Base-by-base conservation (phyloP, 768 basidiomycete genomes). In the Lentinula detonsa region DNA sequence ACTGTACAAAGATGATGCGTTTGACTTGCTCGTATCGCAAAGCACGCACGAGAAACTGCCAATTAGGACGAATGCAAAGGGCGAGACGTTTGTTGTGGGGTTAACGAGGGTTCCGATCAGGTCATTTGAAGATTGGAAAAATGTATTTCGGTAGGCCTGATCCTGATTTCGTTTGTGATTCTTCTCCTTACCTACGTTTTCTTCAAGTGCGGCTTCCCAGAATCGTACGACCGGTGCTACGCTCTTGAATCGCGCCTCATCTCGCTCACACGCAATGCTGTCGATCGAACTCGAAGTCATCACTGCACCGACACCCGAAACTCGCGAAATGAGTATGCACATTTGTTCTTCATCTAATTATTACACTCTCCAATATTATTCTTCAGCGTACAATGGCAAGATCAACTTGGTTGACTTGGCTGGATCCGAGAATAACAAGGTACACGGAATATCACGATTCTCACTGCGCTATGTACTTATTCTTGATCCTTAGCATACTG, bases 1-100 rank as follows among this genome's bases (percentile, higher is more conserved):
- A 70, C 92, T 95, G 57, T 92, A 94, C 74, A 91, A 91, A 68
- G 93, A 95, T 68, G 93, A 95, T 63, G 88, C 90, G 3, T 95
- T 91, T 67, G 93, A 95, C 69, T 80, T 96, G 28, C 80, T 95
- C 3, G 90, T 90, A 1, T 81, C 56, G 78, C 88, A 56, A 88
- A 88, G 61, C 84, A 79, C 59, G 88, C 88, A 66, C 21, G 84
- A 77, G 0, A 82, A 83, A 68, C 75, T 83, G 3, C 81, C 80
- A 16, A 81, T 84, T 13, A 77, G 82, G 39, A 81, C 81, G 63
- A 81, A 83, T 67, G 80, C 80, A 54, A 72, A 68, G 16, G 82
- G 81, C 45, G 75, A 78, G 72, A 81, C 83, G 13, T 83, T 83
- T 62, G 82, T 84, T 37, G 81, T 82, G 42, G 82, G 82, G 62